Evolutionary conservation across 2,329 filamentous ascomycete genomes (phyloP), one percentile per base, ranked within the genome.

Genomic region (Meredithiella fracta): DNA sequence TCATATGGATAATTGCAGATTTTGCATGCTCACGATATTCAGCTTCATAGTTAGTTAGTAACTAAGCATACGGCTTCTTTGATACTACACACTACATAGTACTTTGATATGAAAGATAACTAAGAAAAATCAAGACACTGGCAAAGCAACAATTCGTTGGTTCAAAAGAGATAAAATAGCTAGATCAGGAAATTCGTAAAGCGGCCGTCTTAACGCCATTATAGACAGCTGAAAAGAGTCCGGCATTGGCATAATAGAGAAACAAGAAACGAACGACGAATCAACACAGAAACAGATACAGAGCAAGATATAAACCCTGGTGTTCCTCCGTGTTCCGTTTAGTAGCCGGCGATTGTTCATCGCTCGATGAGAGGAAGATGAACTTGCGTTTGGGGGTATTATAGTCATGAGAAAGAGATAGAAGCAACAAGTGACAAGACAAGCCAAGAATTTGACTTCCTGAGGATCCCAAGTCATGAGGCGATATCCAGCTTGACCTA

Each of bases 111-210:
- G n/a, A n/a, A n/a, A 15, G 40, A 9, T n/a, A 44, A n/a, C 40
- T 44, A n/a, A n/a, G 15, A 44, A 44, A 44, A 7, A 44, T 44
- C 40, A 44, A 44, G 40, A 44, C 40, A n/a, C 40, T 44, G 40
- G 40, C n/a, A 44, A 44, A 44, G 40, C 15, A n/a, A 44, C 15
- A 22, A 22, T 22, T n/a, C 15, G 20, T 44, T 3, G 17, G 8
- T n/a, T n/a, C 20, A n/a, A 44, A 44, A 44, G 20, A 44, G 40
- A 44, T 44, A 44, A 44, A 44, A 44, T 47, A 54, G 29, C 25
- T 49, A 49, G 34, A 54, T 49, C 51, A 51, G 51, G 51, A 50
- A 53, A 54, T 54, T 54, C 56, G 51, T 58, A 54, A 58, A 54
- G 20, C 17, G 31, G 53, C 53, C 40, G 42, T 25, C 44, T 54